Base-by-base conservation (phyloP, 306 rosid species). In the Trifolium repens region DNA sequence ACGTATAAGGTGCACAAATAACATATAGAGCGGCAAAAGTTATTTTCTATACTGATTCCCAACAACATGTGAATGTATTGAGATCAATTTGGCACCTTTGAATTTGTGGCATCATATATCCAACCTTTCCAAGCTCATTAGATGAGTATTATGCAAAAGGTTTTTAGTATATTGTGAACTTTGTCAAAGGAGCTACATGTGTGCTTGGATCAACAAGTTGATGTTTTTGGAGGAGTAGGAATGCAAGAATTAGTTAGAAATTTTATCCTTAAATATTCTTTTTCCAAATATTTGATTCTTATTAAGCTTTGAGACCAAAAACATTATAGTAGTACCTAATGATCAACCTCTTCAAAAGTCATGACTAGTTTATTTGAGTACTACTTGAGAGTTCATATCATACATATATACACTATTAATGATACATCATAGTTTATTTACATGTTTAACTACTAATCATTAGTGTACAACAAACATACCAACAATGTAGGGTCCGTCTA, bases 381-480 rank as follows among this genome's bases (percentile, higher is more conserved):
- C 44, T 39, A 32, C 9, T 50, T 60, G 42, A 32, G 6, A 32
- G 6, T 68, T 39, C 7, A 32, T 69, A 42, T 80, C 19, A 35
- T 5, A 17, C 50, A 47, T 67, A 17, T 40, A 47, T 67, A 50
- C 8, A 37, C 40, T 26, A 26, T 58, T 14, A 54, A 65, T 64
- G 74, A 8, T 35, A 55, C 47, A 74, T 68, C 50, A 19, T 67
- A 16, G 65, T 32, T 63, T 10, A 54, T 10, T 17, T 22, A 55
- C 34, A 15, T 52, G 66, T 75, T 79, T 68, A 84, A 61, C 26
- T 24, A 61, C 17, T 24, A 76, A 80, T 76, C 16, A 80, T 53
- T 53, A 60, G 43, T 17, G 61, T 59, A 43, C 61, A 71, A 61
- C 77, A 72, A 80, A 75, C 74, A 76, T 50, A 52, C 66, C 81